Base-by-base conservation (phyloP, 2,329 filamentous ascomycete genomes). In the Colletotrichum karsti region DNA sequence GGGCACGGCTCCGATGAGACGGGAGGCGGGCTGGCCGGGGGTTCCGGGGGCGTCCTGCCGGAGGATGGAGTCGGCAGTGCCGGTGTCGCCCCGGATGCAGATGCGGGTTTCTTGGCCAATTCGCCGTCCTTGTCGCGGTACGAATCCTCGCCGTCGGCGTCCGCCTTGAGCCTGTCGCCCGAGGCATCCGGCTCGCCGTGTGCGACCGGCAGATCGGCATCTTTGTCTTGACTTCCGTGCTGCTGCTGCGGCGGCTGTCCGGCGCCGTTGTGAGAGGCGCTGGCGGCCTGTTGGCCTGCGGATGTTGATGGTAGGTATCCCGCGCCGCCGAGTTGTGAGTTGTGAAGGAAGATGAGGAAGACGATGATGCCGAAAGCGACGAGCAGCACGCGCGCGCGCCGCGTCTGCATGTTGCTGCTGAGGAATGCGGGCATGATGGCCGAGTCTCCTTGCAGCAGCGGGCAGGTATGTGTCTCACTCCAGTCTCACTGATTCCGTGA, bases 41-140 rank as follows among this genome's bases (percentile, higher is more conserved):
- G 18, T 13, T 12, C 39, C 12, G 41, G 18, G 12, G 55, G 28
- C 12, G 41, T 35, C 18, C 15, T n/a, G n/a, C 30, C 48, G 8
- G 50, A 33, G 35, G 60, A 30, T 10, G 65, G 33, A 22, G 58
- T 41, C 2, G 59, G 64, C 39, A 39, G 28, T 2, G 62, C 37
- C 44, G 26, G 6, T 18, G 62, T 22, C 5, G 22, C 35, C 4
- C 44, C 48, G 5, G 44, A n/a, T 22, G 44, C 12, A 3, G 58
- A 18, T 26, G 44, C 18, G 24, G 48, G 54, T 20, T 60, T 35
- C 26, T 61, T 56, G 48, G 35, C 55, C 33, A 69, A 22, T 13
- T 69, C 41, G 42, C 46, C 62, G 48, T 69, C 62, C 55, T 69
- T 61, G 37, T 62, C 20, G 62, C 66, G 66, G 56, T 69, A 69